A percentile compares a stretch with the other conserved stretches of the same genome.
Conservation (phyloP, 352 stramenopile genomes). For the Pythium biforme region DNA sequence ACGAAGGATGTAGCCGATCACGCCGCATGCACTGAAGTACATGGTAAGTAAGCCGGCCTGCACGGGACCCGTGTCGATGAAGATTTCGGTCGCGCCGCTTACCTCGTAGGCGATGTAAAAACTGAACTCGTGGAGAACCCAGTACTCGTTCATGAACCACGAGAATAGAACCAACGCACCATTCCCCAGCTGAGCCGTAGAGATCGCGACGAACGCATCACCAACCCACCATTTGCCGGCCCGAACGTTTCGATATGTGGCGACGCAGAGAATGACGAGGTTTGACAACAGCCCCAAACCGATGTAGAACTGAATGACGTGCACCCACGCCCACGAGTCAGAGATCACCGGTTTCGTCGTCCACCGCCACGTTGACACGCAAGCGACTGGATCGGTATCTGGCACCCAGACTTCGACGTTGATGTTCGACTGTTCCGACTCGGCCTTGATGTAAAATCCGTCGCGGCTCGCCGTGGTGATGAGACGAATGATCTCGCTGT, state of each 20-base stretch:
- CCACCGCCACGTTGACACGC: conserved; percentile 18
- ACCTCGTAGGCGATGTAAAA: conserved; percentile 33
- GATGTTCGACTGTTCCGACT: conserved; percentile 28
- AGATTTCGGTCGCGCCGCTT: conserved; percentile 13
- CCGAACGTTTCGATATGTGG: conserved; percentile 30
- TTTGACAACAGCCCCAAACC: conserved; percentile 15
- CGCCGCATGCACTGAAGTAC: conserved; percentile 31
- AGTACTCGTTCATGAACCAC: conserved; percentile 46
- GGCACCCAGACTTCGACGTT: conserved; percentile 11
- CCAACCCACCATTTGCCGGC: conserved; percentile 4
- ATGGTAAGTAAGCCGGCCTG: conserved; percentile 33
- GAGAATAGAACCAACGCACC: conserved; percentile 35
- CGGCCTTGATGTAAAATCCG: conserved; percentile 17
- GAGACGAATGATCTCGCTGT: background rate
- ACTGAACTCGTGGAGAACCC: conserved; percentile 33
- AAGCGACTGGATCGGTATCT: background rate
- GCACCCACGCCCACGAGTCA: conserved; percentile 53
- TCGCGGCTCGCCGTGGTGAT: conserved; percentile 7
- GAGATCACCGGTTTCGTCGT: conserved; percentile 25
- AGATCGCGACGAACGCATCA: conserved; percentile 9
- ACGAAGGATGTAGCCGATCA: conserved; percentile 34
- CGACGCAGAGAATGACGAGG: background rate
- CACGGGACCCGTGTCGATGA: background rate
- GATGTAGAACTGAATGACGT: conserved; percentile 49
- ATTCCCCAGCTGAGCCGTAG: conserved; percentile 27